Evolutionary conservation across 108 stramenopile genomes (phyloP), one percentile per base, ranked within the genome.

Genomic region (Nannochloropsis gaditana): DNA sequence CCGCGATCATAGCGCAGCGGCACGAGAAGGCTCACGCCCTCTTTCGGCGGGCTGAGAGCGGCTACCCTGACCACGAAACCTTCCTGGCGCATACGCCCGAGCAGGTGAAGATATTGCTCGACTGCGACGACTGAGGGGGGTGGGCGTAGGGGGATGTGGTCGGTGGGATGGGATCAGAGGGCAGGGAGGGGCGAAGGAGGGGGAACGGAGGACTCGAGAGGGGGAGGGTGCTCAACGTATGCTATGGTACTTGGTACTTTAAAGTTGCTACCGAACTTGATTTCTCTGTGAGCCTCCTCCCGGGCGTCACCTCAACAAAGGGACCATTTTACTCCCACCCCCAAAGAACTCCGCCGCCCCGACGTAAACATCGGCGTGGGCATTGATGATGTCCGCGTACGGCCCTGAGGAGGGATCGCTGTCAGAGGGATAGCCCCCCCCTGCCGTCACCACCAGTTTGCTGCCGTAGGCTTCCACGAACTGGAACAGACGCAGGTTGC

Each of bases 351-450:
- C 84, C 43, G 82, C 87, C 11, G 87, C 87, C 19, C 90, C 89
- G 9, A 19, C 44, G 84, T 90, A 90, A 11, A 90, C 89, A 44
- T 90, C 89, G 10, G 42, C 82, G 82, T 90, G 89, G 43, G 83
- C 83, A n/a, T 83, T 41, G 15, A 90, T 85, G 19, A 90, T 83
- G 21, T 90, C 44, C 31, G 84, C 44, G 45, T 89, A 90, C 21
- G 84, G 42, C 11, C 21, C 85, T 0, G 90, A 90, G 11, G 45
- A 9, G 2, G 88, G 88, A 31, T 86, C 79, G 21, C 89, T 42
- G 41, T 90, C 90, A 45, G 11, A 82, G 8, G 90, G 90, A 82
- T 90, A 90, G 5, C 90, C 90, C 1, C 90, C 90, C 9, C 90
- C 90, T n/a, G 81, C 84, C 31, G 89, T 89, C 19, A 90, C 79